Evolutionary conservation across 2,329 filamentous ascomycete genomes (phyloP).

Genomic region (Cadophora malorum): DNA sequence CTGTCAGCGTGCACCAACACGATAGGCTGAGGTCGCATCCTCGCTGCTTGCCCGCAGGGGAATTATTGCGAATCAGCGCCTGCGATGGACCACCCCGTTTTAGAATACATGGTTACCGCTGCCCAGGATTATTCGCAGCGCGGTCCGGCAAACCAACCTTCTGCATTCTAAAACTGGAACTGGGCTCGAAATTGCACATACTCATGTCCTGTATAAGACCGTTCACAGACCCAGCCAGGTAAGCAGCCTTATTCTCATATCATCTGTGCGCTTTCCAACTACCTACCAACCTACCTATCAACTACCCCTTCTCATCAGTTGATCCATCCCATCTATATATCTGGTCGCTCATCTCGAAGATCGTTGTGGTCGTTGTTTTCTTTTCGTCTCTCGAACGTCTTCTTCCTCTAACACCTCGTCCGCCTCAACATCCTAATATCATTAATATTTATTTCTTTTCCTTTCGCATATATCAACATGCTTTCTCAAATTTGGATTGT

Average conservation of each 20-base stretch:
- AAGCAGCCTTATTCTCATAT: constrained; percentile 28
- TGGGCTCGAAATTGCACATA: constrained; percentile 22
- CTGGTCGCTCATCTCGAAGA: constrained; percentile 18
- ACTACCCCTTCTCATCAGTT: constrained; percentile 16
- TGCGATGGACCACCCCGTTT: constrained; percentile 24
- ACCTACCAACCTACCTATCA: constrained; percentile 15
- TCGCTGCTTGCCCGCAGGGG: constrained; percentile 17
- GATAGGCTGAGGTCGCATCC: constrained; percentile 11
- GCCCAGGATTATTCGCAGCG: constrained; percentile 25
- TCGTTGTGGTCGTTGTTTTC: constrained; percentile 22
- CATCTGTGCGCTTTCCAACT: constrained; percentile 25
- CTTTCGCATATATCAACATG: constrained; percentile 50
- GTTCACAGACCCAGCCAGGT: constrained; percentile 30
- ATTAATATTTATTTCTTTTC: constrained; percentile 22
- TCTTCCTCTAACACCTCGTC: constrained; percentile 19
- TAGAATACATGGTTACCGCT: constrained; percentile 24
- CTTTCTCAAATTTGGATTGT: constrained; percentile 55
- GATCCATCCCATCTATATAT: constrained; percentile 23
- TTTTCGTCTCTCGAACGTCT: constrained; percentile 26
- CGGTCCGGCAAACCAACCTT: constrained; percentile 23
- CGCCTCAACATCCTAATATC: constrained; percentile 15
- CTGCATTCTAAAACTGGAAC: constrained; percentile 29
- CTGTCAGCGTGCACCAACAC: constrained; percentile 3
- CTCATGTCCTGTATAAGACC: constrained; percentile 37
- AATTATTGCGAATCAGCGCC: constrained; percentile 12